Conservation (phyloP, 306 rosid species). For the Neltuma alba region DNA sequence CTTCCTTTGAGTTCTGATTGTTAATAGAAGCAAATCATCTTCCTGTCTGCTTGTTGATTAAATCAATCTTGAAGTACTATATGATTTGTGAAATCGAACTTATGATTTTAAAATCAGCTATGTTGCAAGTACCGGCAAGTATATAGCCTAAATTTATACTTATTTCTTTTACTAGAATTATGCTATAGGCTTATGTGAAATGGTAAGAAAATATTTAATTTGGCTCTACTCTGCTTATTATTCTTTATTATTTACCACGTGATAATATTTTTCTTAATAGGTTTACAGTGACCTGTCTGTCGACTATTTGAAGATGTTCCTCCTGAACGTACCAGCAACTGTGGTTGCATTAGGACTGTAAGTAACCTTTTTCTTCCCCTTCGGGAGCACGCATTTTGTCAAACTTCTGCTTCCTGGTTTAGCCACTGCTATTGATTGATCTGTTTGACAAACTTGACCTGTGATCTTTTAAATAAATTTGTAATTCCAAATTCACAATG, state of each 20-base stretch:
- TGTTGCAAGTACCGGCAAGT: background rate
- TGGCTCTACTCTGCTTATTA: background rate
- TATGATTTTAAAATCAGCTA: background rate
- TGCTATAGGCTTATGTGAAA: background rate
- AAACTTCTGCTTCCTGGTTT: background rate
- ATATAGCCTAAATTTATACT: background rate
- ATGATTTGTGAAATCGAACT: background rate
- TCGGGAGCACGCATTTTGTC: background rate
- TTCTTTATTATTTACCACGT: constrained; percentile 25
- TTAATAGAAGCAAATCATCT: background rate
- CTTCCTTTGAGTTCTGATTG: constrained; percentile 1
- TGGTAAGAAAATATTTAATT: constrained; percentile 7
- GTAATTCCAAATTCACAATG: background rate
- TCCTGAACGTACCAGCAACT: constrained; percentile 92
- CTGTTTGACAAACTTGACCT: background rate
- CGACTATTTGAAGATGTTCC: constrained; percentile 86
- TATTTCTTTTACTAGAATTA: constrained; percentile 1
- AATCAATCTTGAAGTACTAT: background rate
- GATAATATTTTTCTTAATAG: constrained; percentile 41
- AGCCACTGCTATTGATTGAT: background rate
- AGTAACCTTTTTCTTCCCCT: constrained; percentile 34
- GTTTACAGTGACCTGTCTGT: constrained; percentile 91
- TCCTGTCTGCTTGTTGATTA: background rate
- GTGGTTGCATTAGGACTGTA: constrained; percentile 85
- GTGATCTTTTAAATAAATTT: background rate